Conservation (phyloP, 176 grass and related monocot genomes). For the Poa annua region DNA sequence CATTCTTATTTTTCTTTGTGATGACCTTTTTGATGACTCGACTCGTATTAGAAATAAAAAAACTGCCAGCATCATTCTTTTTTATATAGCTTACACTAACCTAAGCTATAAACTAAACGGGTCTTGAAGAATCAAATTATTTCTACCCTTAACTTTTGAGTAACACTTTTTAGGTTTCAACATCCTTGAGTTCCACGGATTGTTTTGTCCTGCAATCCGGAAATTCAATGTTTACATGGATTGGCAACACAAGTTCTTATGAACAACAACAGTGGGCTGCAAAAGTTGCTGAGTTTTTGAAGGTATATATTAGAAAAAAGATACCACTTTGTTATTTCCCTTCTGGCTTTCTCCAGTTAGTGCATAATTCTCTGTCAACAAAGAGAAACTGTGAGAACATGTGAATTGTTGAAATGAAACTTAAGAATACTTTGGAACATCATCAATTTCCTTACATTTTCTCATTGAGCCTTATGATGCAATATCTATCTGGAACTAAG, state of each 20-base stretch:
- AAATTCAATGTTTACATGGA: slow-evolving; percentile 73
- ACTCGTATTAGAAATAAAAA: slow-evolving; percentile 17
- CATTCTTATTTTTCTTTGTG: slow-evolving; percentile 11
- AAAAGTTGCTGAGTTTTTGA: slow-evolving; percentile 86
- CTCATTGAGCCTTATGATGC: neutral
- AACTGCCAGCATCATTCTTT: neutral
- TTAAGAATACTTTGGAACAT: neutral
- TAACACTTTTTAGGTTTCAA: slow-evolving; percentile 69
- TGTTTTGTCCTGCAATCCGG: slow-evolving; percentile 93
- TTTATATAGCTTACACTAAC: slow-evolving; percentile 23
- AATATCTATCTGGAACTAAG: slow-evolving; percentile 9
- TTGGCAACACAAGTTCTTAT: slow-evolving; percentile 70
- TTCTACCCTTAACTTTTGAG: slow-evolving; percentile 27
- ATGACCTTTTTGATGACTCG: neutral
- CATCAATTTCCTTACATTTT: slow-evolving; percentile 9
- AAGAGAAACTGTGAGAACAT: neutral
- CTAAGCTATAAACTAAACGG: slow-evolving; percentile 3
- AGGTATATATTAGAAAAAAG: slow-evolving; percentile 66
- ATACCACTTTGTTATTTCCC: slow-evolving; percentile 14
- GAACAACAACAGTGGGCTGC: slow-evolving; percentile 88
- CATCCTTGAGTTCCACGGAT: slow-evolving; percentile 69
- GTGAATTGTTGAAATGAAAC: slow-evolving; percentile 20
- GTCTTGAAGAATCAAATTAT: slow-evolving; percentile 1
- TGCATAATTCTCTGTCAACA: neutral
- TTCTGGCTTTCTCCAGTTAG: slow-evolving; percentile 25